Base-by-base conservation (phyloP, 768 basidiomycete species). In the Rhodotorula sphaerocarpa region DNA sequence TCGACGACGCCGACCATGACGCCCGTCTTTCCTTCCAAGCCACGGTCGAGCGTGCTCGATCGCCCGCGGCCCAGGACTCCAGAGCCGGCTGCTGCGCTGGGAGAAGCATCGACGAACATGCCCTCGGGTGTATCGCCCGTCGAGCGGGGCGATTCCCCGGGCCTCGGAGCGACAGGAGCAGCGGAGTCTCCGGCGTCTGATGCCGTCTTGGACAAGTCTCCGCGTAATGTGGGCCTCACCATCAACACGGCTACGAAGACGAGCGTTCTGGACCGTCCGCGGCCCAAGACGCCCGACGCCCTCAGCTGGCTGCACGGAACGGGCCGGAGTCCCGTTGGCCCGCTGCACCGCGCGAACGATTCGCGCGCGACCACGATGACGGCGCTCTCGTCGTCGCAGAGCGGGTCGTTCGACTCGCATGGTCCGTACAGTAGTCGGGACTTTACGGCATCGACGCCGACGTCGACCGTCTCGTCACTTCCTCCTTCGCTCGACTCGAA, bases 221-320 rank as follows among this genome's bases (percentile, higher is more conserved):
- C 27, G 2, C 27, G 47, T 28, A 48, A 28, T 7, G 28, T 48
- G 5, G 47, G 20, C 5, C 30, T 28, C 9, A 48, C 28, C 28
- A 20, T 16, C 36, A 39, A 39, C 36, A 31, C 47, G 28, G 47
- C 47, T 18, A 12, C 39, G 39, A 39, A 41, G 41, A 42, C n/a
- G 31, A 41, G 55, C 55, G 33, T 56, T 7, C 41, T 50, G 30
- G 61, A 63, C 27, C 61, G 56, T 0, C 51, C 61, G 34, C 50
- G 61, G 10, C 57, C 65, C 0, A 63, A 60, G 15, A 59, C 65
- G 42, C 65, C 65, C 3, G 65, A 66, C 23, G 14, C 53, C 23
- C 33, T 51, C 39, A 48, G 43, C 3, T 50, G 48, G 48, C 31
- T 50, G 28, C 28, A 50, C 48, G 20, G 31, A 7, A 30, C 31